phyloP scores from a whole-genome alignment of 148 eudicot genomes.

The Rhododendron vialii region DNA sequence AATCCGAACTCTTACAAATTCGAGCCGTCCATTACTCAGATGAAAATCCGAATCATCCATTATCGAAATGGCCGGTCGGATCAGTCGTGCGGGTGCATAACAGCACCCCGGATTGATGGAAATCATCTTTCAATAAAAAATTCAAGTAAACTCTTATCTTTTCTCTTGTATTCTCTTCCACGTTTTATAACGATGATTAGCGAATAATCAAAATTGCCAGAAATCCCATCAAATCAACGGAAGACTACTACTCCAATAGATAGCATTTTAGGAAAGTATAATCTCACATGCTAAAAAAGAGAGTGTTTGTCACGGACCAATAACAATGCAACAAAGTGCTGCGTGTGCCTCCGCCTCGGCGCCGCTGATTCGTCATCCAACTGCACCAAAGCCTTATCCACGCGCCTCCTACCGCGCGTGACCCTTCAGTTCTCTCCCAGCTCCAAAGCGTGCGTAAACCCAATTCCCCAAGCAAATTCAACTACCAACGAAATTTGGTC shows the following conservation, averaged over 20 bases:
- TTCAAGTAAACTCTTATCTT: too few species aligned
- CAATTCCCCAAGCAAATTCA: conserved; percentile 2
- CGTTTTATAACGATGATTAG: too few species aligned
- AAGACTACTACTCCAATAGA: too few species aligned
- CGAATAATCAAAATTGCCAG: too few species aligned
- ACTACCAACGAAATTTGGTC: not conserved
- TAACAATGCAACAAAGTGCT: not conserved
- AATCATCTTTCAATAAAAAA: too few species aligned
- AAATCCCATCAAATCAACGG: not conserved
- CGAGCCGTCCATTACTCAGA: too few species aligned
- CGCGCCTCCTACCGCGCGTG: not conserved
- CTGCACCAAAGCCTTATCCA: not conserved
- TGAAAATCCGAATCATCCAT: too few species aligned
- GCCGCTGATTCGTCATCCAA: not conserved
- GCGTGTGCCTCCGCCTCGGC: not conserved
- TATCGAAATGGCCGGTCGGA: fast-evolving
- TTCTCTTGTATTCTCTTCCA: too few species aligned
- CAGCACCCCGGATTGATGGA: too few species aligned
- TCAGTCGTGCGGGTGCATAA: too few species aligned
- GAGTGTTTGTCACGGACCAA: not conserved
- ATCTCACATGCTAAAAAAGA: not conserved
- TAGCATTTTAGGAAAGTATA: not conserved
- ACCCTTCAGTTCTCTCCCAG: not conserved
- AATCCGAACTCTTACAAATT: too few species aligned
- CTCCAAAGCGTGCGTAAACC: not conserved